Percentiles rank a stretch among this genome's conserved stretches.
Evolutionary conservation across 352 stramenopile genomes (phyloP).

Genomic region (Phytopythium cucurbitacearum): DNA sequence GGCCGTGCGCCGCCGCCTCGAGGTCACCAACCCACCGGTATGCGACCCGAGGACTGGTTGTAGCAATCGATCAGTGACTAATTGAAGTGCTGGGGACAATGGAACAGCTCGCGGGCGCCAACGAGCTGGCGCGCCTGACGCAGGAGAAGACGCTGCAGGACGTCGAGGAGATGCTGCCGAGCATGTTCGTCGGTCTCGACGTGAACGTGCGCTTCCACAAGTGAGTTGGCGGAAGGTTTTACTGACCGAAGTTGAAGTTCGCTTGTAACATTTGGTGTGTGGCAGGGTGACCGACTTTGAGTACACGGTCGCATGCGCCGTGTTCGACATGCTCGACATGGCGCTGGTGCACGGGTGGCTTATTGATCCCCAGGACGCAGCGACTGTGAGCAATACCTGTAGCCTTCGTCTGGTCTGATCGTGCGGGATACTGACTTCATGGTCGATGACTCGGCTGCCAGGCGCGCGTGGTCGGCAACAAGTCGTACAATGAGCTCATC

Average conservation of each 20-base stretch:
- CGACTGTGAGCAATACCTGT: constrained; percentile 37
- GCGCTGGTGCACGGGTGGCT: constrained; percentile 97
- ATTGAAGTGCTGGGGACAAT: neutral
- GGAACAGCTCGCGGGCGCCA: constrained; percentile 32
- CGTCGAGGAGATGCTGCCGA: constrained; percentile 89
- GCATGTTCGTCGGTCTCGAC: constrained; percentile 94
- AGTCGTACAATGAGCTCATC: constrained; percentile 98
- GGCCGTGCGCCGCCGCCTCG: constrained; percentile 84
- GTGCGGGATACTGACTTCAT: neutral
- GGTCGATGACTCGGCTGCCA: constrained; percentile 10
- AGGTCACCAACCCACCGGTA: constrained; percentile 80
- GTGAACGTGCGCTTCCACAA: constrained; percentile 97
- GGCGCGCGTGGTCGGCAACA: constrained; percentile 78
- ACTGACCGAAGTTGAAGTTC: constrained; percentile 1
- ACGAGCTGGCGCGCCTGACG: constrained; percentile 58
- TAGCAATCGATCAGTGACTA: neutral
- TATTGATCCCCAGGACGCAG: constrained; percentile 89
- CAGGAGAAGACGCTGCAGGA: constrained; percentile 88
- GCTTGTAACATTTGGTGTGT: constrained; percentile 2
- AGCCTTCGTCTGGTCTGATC: neutral
- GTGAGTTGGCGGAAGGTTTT: constrained; percentile 21
- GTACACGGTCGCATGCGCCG: constrained; percentile 93
- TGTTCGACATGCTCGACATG: constrained; percentile 96
- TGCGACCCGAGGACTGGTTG: neutral
- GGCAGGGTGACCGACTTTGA: constrained; percentile 89